Base-by-base conservation (phyloP, 2,329 filamentous ascomycete species). In the Harringtonia aguacate region DNA sequence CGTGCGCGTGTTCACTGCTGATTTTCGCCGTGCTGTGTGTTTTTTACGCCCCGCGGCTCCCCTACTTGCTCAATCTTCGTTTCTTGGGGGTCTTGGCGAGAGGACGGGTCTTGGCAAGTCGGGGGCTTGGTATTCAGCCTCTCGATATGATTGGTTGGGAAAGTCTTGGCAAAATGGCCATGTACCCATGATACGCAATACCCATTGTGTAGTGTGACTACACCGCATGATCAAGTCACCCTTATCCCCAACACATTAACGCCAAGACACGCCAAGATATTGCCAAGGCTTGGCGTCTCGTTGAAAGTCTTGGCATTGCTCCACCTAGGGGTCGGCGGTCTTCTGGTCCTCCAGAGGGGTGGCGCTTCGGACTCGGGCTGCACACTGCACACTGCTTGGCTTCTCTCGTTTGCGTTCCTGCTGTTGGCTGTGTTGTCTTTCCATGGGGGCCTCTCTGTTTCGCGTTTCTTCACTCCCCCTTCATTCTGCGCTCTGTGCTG, bases 201-300 rank as follows among this genome's bases (percentile, higher is more conserved):
- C 48, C 2, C 34, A 1, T 34, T 22, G 10, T 21, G 15, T 14
- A 22, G 10, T 8, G 10, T 5, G 15, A 20, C 4, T 8, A 4
- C 17, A 1, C 7, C 1, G 8, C 1, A 1, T 0, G 1, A 3
- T n/a, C 1, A 43, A 17, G 44, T 49, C 37, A 3, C 18, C 15
- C 31, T 17, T 18, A 24, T 21, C 22, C 7, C 24, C 24, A 10
- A 6, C 6, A 3, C 8, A 28, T 17, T n/a, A 4, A 12, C 9
- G 22, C 14, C n/a, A 28, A 45, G 43, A 45, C 10, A 4, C 37
- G 55, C 56, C 56, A 57, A 56, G 52, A 41, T 2, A 15, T 15
- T 36, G 51, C 56, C 56, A 57, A 60, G 58, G 35, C 48, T 44
- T 36, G 56, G 57, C 44, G 28, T 43, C 22, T 34, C 31, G 18